A percentile compares a stretch with the other conserved stretches of the same genome.
These are phyloP conservation scores for Vinca minor DNA, from an alignment of 257 asterid species.

Conservation along the genomic window DNA sequence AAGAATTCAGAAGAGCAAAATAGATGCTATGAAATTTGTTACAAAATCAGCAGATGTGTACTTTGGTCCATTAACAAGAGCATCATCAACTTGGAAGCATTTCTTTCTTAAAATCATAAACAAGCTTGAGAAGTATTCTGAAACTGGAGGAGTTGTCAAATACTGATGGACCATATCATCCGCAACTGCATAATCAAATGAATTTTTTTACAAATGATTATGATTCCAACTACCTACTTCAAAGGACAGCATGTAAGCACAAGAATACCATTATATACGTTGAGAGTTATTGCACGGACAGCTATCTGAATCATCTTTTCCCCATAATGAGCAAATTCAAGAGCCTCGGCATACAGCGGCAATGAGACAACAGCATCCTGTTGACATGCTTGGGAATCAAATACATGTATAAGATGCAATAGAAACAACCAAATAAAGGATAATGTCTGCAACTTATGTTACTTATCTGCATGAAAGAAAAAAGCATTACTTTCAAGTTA, in stretches of 20 bases:
- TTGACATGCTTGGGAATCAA: conserved; percentile 1
- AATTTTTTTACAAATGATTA: neutral
- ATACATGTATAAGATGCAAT: neutral
- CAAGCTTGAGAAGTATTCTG: conserved; percentile 16
- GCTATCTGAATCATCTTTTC: conserved; percentile 25
- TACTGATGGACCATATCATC: conserved; percentile 16
- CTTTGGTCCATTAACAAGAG: conserved; percentile 8
- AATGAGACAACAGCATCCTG: conserved; percentile 18
- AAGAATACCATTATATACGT: conserved; percentile 13
- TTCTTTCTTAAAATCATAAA: conserved; percentile 9
- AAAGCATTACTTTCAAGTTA: neutral
- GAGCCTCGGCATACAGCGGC: conserved; percentile 18
- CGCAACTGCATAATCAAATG: conserved; percentile 14
- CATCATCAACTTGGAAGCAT: conserved; percentile 16
- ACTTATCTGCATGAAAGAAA: neutral
- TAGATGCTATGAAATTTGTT: neutral
- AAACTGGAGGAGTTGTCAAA: conserved; percentile 20
- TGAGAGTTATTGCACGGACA: conserved; percentile 17
- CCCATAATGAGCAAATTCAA: conserved; percentile 16
- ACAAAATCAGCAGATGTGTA: neutral
- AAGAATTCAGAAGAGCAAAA: neutral
- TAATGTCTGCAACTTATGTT: neutral
- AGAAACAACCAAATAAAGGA: neutral
- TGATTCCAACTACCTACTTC: neutral
- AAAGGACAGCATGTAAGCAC: neutral